Percentiles rank a stretch among this genome's conserved stretches.
These are phyloP conservation scores for Phaeotremella skinneri DNA, from an alignment of 768 basidiomycete genomes.

Conservation along the genomic window DNA sequence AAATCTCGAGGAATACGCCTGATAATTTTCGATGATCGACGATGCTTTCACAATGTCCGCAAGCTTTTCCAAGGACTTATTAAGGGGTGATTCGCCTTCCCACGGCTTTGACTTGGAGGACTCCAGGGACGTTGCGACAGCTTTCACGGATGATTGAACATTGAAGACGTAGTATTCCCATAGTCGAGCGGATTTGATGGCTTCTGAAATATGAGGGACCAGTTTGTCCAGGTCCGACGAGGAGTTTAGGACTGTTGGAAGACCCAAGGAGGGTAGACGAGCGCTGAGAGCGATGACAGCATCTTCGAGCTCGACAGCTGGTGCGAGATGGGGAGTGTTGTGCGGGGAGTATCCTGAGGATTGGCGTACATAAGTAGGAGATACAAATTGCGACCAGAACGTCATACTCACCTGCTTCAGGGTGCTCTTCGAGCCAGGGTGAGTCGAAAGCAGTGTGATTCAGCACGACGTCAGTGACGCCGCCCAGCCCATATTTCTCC, in stretches of 20 bases:
- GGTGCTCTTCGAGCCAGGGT: slow-evolving; percentile 85
- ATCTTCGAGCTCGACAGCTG: slow-evolving; percentile 88
- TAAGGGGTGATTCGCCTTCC: slow-evolving; percentile 62
- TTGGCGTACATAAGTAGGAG: neutral
- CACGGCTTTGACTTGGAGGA: slow-evolving; percentile 58
- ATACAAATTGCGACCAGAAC: neutral
- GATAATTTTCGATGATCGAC: slow-evolving; percentile 62
- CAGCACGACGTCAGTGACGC: slow-evolving; percentile 90
- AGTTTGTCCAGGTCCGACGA: slow-evolving; percentile 68
- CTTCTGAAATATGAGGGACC: slow-evolving; percentile 62
- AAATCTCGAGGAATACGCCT: slow-evolving; percentile 61
- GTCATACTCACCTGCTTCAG: slow-evolving; percentile 75
- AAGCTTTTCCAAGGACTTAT: slow-evolving; percentile 64
- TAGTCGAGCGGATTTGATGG: slow-evolving; percentile 66
- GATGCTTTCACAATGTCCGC: slow-evolving; percentile 63
- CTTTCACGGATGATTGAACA: slow-evolving; percentile 61
- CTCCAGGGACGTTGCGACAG: slow-evolving; percentile 60
- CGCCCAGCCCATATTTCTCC: slow-evolving; percentile 83
- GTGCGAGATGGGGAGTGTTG: slow-evolving; percentile 85
- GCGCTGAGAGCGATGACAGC: slow-evolving; percentile 78
- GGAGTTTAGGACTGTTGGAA: slow-evolving; percentile 69
- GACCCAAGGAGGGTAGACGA: slow-evolving; percentile 62
- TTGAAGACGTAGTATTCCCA: slow-evolving; percentile 97
- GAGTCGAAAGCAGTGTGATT: slow-evolving; percentile 97
- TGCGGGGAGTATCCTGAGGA: slow-evolving; percentile 75